A percentile compares a stretch with the other conserved stretches of the same genome.
These are phyloP conservation scores for Cryphonectria naterciae DNA, from an alignment of 2,329 filamentous ascomycete species.

Conservation along the genomic window DNA sequence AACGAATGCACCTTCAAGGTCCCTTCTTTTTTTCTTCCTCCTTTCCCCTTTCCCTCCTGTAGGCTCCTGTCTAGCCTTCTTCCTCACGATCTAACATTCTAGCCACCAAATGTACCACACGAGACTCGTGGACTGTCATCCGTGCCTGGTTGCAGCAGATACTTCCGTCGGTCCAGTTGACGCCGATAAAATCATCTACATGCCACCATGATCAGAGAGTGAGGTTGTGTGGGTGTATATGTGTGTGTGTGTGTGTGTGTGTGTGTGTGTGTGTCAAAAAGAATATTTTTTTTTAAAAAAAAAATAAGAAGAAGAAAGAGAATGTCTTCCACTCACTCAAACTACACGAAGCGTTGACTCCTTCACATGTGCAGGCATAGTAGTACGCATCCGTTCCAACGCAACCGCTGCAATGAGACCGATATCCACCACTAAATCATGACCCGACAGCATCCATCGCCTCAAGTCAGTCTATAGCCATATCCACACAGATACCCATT, in stretches of 20 bases:
- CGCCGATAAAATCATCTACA: conserved; percentile 20
- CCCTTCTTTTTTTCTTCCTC: not conserved
- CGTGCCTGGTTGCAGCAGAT: conserved; percentile 26
- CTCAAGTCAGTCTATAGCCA: not conserved
- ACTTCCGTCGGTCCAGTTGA: conserved; percentile 19
- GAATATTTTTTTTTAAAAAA: too few relatives aligned
- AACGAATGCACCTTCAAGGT: not conserved
- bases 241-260: too few relatives aligned
- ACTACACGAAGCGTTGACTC: not conserved
- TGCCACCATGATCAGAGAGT: not conserved
- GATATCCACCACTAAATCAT: conserved; percentile 23
- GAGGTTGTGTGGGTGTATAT: not conserved
- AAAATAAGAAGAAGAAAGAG: too few relatives aligned
- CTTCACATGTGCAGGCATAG: conserved; percentile 15
- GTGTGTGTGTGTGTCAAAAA: too few relatives aligned
- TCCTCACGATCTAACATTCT: not conserved
- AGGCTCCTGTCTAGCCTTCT: not conserved
- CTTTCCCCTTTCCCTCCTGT: too few relatives aligned
- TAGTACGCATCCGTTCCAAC: conserved; percentile 15
- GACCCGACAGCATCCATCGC: not conserved
- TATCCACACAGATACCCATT: not conserved
- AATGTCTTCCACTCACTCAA: conserved; percentile 13
- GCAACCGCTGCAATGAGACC: conserved; percentile 10
- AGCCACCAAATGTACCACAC: conserved; percentile 20
- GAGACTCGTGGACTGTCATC: conserved; percentile 11